Base-by-base conservation (phyloP, 306 rosid species). In the Cicer cuneatum region DNA sequence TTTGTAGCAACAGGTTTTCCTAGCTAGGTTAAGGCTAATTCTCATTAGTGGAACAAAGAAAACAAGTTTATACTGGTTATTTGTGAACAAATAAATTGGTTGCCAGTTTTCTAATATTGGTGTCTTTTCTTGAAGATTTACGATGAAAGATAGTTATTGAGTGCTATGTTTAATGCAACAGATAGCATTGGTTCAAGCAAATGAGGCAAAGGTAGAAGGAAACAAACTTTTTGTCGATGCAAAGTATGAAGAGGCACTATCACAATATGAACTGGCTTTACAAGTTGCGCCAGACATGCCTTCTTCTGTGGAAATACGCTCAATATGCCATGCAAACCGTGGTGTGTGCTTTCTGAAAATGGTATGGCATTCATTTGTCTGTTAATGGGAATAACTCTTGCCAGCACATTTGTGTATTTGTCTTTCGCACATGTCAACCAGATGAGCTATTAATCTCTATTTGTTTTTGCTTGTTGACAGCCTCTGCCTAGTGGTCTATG, bases 201-300 rank as follows among this genome's bases (percentile, higher is more conserved):
- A 89, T 76, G 90, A 86, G 56, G 92, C 92, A 0, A 94, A 91
- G 79, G 7, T 82, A 74, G 95, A 87, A 83, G 98, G 98, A 66
- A 94, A 94, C 78, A 81, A 80, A 37, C 82, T 84, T 64, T 94
- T 85, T 78, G 85, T 83, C 47, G 83, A 80, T 37, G 96, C 90
- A 35, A 85, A 82, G 67, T 94, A 77, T 78, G 95, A 90, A 79
- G 97, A 91, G 86, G 98, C 98, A 14, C 57, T 89, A 13, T 74
- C 72, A 5, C 81, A 83, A 63, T 91, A 89, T 72, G 97, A 89
- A 72, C 83, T 75, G 67, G 92, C 94, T 48, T 79, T 93, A 60
- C 87, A 87, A 47, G 71, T 79, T 67, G 89, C 90, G 10, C 89
- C 94, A 21, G 94, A 87, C 73, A 80, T 82, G 84, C 86, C 94